phyloP scores from a whole-genome alignment of 139 green algal genomes.

The Haematococcus lacustris region DNA sequence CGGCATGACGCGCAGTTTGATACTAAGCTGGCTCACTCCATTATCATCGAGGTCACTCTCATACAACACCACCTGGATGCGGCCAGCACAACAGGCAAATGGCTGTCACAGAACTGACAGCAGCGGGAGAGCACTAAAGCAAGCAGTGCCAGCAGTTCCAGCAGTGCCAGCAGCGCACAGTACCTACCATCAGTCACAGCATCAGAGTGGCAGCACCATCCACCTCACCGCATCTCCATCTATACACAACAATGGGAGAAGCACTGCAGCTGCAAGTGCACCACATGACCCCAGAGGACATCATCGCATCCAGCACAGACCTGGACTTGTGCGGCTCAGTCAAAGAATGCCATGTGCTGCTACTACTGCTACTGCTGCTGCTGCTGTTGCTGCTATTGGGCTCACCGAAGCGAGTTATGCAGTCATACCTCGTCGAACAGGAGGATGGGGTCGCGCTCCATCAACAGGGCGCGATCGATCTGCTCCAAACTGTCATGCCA shows the following conservation, averaged over 20 bases:
- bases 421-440: slow-evolving; percentile 71
- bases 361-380: too few relatives aligned
- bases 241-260: neutral
- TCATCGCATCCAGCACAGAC: too few relatives aligned
- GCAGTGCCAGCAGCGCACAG: neutral
- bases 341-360: too few relatives aligned
- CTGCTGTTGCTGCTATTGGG: too few relatives aligned
- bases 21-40: slow-evolving; percentile 47
- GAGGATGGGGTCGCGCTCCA: slow-evolving; percentile 77
- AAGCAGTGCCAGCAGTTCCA: neutral
- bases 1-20: slow-evolving; percentile 71
- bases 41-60: slow-evolving; percentile 92
- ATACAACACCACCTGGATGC: slow-evolving; percentile 61
- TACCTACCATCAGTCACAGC: neutral
- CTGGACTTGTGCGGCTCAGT: too few relatives aligned
- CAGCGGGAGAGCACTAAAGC: neutral
- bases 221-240: neutral
- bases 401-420: too few relatives aligned
- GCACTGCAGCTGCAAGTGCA: too few relatives aligned
- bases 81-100: neutral
- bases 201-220: neutral
- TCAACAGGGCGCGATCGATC: slow-evolving; percentile 69
- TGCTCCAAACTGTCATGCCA: slow-evolving; percentile 34
- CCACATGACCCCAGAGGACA: too few relatives aligned
- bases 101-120: neutral